Conservation (phyloP, 2,329 filamentous ascomycete genomes). For the Trichoderma aggressivum region DNA sequence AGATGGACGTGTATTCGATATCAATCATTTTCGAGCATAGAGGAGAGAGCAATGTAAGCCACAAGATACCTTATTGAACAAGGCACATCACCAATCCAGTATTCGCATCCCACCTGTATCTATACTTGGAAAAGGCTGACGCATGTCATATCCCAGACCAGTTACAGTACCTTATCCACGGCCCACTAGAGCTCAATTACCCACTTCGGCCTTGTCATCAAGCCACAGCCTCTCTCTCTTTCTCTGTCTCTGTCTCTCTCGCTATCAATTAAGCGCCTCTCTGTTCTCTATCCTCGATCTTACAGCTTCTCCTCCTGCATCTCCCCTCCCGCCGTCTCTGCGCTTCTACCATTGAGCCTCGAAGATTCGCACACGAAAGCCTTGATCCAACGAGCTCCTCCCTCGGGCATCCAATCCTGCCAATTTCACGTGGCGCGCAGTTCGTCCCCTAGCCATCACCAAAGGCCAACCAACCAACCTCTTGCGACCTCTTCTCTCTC, state of each 20-base stretch:
- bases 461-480: neutral
- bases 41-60: neutral
- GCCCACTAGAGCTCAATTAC: slow-evolving; percentile 10
- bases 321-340: neutral
- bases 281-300: neutral
- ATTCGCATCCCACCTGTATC: neutral
- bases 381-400: neutral
- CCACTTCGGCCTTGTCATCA: slow-evolving; percentile 14
- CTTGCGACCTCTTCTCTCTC: neutral
- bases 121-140: neutral
- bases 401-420: too few species aligned
- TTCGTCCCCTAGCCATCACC: neutral
- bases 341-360: neutral
- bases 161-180: neutral
- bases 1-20: neutral
- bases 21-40: neutral
- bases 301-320: neutral
- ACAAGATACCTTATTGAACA: neutral
- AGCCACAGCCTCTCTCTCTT: neutral
- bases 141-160: neutral
- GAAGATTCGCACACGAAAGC: neutral
- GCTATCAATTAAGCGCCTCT: neutral
- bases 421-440: neutral
- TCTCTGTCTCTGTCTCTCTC: neutral
- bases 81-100: neutral